These are phyloP conservation scores for Pseudogymnoascus sp. DNA, from an alignment of 2,329 filamentous ascomycete species.

Conservation along the genomic window DNA sequence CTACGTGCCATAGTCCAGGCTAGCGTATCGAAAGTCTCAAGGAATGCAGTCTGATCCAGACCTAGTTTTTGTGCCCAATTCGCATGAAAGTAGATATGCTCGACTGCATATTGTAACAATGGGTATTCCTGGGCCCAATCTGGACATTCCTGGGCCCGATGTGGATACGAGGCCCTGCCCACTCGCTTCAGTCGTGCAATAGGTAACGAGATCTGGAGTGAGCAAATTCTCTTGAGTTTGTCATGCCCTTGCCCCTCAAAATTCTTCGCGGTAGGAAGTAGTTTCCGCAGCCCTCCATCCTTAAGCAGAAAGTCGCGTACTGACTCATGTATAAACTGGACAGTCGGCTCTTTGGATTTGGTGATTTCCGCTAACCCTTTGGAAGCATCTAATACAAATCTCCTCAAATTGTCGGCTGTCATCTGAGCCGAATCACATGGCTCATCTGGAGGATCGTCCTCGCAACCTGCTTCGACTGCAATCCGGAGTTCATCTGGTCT, in stretches of 20 bases:
- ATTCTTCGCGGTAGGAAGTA: constrained; percentile 28
- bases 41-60: constrained; percentile 25
- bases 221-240: constrained; percentile 27
- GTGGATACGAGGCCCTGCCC: too few species aligned
- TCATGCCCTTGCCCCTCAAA: constrained; percentile 22
- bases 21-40: constrained; percentile 23
- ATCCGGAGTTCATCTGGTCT: constrained; percentile 39
- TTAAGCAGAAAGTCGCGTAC: constrained; percentile 36
- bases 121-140: constrained; percentile 26
- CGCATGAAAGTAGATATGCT: constrained; percentile 34
- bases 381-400: constrained; percentile 33
- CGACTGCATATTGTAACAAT: constrained; percentile 38
- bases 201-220: constrained; percentile 17
- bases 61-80: constrained; percentile 28
- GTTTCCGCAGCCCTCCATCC: constrained; percentile 27
- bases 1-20: constrained; percentile 27
- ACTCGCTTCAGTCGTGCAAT: constrained; percentile 18
- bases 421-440: constrained; percentile 17
- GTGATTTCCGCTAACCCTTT: constrained; percentile 37
- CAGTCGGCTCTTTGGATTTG: constrained; percentile 23
- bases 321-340: constrained; percentile 38
- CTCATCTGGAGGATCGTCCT: constrained; percentile 14
- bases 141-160: not conserved
- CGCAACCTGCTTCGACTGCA: constrained; percentile 30
- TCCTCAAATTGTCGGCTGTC: constrained; percentile 26